Percentiles rank a stretch among this genome's conserved stretches.
Evolutionary conservation across 768 basidiomycete species (phyloP).

Genomic region (Naganishia onofrii): DNA sequence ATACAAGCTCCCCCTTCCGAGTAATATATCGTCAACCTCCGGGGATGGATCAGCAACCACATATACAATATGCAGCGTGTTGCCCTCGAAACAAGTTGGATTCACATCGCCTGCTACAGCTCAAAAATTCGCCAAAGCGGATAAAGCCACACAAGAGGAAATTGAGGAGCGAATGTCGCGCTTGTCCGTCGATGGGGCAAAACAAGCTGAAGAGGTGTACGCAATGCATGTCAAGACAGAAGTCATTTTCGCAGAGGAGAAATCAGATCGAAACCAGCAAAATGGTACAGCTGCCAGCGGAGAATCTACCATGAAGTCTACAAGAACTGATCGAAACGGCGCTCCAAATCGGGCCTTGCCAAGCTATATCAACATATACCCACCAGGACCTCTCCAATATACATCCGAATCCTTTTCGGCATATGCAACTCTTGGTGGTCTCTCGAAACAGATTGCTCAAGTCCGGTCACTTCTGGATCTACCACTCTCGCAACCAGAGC

Average conservation of each 20-base stretch:
- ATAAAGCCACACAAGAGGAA: constrained; percentile 11
- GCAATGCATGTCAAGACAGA: constrained; percentile 17
- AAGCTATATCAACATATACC: constrained; percentile 51
- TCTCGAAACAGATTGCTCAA: constrained; percentile 78
- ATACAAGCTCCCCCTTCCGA: constrained; percentile 4
- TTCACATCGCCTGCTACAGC: constrained; percentile 14
- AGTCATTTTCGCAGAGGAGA: constrained; percentile 16
- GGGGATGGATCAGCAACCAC: background rate
- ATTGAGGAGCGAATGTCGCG: constrained; percentile 19
- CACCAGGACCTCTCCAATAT: constrained; percentile 35
- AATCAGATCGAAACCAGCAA: background rate
- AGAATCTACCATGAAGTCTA: constrained; percentile 2
- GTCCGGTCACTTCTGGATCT: constrained; percentile 83
- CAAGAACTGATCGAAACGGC: constrained; percentile 1
- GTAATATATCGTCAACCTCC: background rate
- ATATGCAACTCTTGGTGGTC: constrained; percentile 82
- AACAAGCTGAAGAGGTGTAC: background rate
- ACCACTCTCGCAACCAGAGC: constrained; percentile 74
- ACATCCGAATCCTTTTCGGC: constrained; percentile 52
- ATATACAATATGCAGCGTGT: constrained; percentile 2
- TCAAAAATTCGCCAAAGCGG: constrained; percentile 11
- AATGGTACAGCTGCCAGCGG: background rate
- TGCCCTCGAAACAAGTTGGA: constrained; percentile 12
- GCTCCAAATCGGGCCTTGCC: constrained; percentile 32
- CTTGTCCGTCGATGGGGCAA: background rate